A percentile compares a stretch with the other conserved stretches of the same genome.
These are phyloP conservation scores for Heterobasidion parviporum DNA, from an alignment of 1,284 basidiomycete species.

Conservation along the genomic window DNA sequence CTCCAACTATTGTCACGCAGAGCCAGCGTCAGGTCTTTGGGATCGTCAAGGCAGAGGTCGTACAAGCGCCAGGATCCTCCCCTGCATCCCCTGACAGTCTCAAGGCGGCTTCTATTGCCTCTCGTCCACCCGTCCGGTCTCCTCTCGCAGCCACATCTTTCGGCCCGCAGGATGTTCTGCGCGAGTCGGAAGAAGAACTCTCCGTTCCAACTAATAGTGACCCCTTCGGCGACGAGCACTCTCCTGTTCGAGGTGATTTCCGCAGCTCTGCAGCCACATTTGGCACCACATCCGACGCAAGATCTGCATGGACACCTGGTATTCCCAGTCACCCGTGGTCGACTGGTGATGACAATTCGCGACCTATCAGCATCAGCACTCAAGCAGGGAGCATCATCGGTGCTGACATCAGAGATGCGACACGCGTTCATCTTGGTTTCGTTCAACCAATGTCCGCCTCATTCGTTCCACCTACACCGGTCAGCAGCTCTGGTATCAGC, in stretches of 20 bases:
- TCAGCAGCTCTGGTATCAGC: constrained; percentile 20
- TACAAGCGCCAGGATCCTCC: constrained; percentile 45
- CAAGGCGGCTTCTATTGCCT: constrained; percentile 22
- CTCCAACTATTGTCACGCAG: constrained; percentile 72
- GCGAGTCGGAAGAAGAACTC: constrained; percentile 37
- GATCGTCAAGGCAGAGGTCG: constrained; percentile 69
- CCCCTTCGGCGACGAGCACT: constrained; percentile 61
- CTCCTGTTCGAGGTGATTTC: constrained; percentile 23
- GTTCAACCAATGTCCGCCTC: constrained; percentile 17
- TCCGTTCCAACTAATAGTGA: constrained; percentile 26
- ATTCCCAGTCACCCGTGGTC: constrained; percentile 33
- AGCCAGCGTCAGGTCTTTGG: constrained; percentile 63
- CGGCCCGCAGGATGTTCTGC: constrained; percentile 56
- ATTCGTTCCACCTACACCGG: constrained; percentile 4
- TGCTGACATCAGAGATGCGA: constrained; percentile 54
- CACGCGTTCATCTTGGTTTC: constrained; percentile 53
- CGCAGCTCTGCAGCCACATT: constrained; percentile 26
- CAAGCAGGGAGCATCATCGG: constrained; percentile 47
- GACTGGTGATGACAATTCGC: constrained; percentile 27
- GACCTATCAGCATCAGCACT: constrained; percentile 54
- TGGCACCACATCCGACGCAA: constrained; percentile 14
- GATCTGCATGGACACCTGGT: constrained; percentile 28
- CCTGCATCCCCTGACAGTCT: constrained; percentile 22
- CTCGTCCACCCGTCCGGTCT: constrained; percentile 44
- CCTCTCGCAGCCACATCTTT: constrained; percentile 68